These are phyloP conservation scores for Kandelia obovata DNA, from an alignment of 345 rosid species.

Conservation along the genomic window DNA sequence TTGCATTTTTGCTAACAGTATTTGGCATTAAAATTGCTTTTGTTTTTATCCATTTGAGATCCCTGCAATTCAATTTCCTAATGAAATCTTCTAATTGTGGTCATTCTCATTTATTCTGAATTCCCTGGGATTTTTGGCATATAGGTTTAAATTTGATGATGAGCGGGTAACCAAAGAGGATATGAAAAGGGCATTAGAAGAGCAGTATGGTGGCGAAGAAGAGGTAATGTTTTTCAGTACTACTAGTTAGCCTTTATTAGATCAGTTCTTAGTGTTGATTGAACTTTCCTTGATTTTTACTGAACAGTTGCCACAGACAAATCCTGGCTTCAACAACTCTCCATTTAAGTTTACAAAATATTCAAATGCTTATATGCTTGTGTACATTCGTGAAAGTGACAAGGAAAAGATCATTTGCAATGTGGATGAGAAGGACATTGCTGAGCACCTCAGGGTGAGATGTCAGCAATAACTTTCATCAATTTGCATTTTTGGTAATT, in stretches of 20 bases:
- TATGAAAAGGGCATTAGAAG: conserved; percentile 80
- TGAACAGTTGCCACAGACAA: conserved; percentile 74
- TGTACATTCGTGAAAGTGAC: conserved; percentile 93
- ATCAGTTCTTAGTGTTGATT: background rate
- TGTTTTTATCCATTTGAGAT: background rate
- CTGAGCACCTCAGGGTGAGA: conserved; percentile 89
- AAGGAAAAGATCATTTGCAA: conserved; percentile 93
- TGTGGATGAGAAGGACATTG: conserved; percentile 97
- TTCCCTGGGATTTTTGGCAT: background rate
- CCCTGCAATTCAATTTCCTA: background rate
- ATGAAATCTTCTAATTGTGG: background rate
- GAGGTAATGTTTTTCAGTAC: conserved; percentile 44
- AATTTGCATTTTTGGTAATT: background rate
- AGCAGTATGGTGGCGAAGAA: conserved; percentile 98
- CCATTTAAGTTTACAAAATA: conserved; percentile 88
- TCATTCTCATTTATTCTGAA: background rate
- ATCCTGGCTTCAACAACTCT: conserved; percentile 91
- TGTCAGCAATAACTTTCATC: conserved; percentile 7
- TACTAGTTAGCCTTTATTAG: background rate
- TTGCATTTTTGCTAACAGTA: background rate
- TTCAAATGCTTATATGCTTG: conserved; percentile 99
- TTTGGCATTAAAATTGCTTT: background rate
- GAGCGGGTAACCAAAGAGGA: conserved; percentile 97
- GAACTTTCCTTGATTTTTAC: conserved; percentile 3
- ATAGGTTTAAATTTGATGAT: conserved; percentile 95